Conservation (phyloP, 345 rosid genomes). For the Turnera subulata region DNA sequence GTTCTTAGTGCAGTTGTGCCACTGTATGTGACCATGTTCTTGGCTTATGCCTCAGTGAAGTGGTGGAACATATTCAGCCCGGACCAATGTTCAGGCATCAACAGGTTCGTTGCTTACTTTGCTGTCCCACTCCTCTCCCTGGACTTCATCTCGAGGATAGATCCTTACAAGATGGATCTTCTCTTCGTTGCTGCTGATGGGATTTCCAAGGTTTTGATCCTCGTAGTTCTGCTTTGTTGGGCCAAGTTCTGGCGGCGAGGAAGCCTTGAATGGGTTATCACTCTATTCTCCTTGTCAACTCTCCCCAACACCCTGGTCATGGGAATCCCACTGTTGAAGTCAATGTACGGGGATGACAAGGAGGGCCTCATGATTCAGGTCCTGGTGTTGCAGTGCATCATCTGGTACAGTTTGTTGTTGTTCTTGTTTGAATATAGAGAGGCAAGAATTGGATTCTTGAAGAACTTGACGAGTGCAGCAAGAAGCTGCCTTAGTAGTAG, state of each 20-base stretch:
- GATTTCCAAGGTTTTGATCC: conserved; percentile 11
- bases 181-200: conserved; percentile 22
- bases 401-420: conserved; percentile 26
- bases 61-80: conserved; percentile 32
- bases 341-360: conserved; percentile 27
- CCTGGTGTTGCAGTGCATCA: conserved; percentile 25
- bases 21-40: conserved; percentile 29
- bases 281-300: conserved; percentile 26
- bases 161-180: conserved; percentile 27
- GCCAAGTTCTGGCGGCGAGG: conserved; percentile 16
- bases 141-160: conserved; percentile 21
- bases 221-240: conserved; percentile 12
- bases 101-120: conserved; percentile 28
- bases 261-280: conserved; percentile 24
- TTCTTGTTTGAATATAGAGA: conserved; percentile 24
- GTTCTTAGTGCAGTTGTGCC: conserved; percentile 27
- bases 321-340: conserved; percentile 25
- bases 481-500: no score
- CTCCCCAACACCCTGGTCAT: conserved; percentile 28
- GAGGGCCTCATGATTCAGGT: conserved; percentile 19
- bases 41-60: conserved; percentile 28
- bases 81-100: conserved; percentile 30
- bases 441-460: conserved; percentile 6
- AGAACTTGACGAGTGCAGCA: no score
- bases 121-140: conserved; percentile 31